Percentiles rank a stretch among this genome's conserved stretches.
phyloP scores from a whole-genome alignment of 1,284 basidiomycete genomes.

The Porodaedalea pini region DNA sequence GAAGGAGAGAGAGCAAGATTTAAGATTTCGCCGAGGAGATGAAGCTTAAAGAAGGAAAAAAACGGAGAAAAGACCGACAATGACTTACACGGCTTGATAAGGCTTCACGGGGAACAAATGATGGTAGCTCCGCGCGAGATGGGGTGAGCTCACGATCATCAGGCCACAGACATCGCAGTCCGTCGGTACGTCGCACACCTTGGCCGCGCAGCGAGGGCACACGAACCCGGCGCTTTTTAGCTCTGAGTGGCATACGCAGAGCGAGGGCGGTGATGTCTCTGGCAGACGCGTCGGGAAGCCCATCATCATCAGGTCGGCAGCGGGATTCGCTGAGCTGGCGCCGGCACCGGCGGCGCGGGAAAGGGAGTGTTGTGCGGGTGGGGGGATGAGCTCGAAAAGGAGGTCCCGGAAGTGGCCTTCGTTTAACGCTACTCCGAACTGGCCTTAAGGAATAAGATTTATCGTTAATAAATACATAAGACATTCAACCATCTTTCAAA shows the following conservation, averaged over 20 bases:
- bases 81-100: constrained; percentile 74
- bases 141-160: constrained; percentile 97
- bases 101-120: constrained; percentile 89
- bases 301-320: constrained; percentile 97
- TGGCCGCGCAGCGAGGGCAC: constrained; percentile 89
- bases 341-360: constrained; percentile 47
- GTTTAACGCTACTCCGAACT: constrained; percentile 93
- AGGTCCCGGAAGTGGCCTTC: constrained; percentile 96
- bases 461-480: constrained; percentile 6
- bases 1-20: constrained; percentile 12
- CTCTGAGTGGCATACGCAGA: constrained; percentile 93
- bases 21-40: constrained; percentile 6
- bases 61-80: background rate
- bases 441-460: too few relatives aligned
- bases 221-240: constrained; percentile 89
- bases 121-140: constrained; percentile 93
- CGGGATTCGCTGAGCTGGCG: constrained; percentile 47
- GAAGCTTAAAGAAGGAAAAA: constrained; percentile 2
- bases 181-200: constrained; percentile 97
- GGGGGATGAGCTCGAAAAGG: constrained; percentile 93
- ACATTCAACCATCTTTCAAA: too few relatives aligned
- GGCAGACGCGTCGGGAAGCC: constrained; percentile 94
- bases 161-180: constrained; percentile 97
- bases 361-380: constrained; percentile 77
- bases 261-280: constrained; percentile 72